Evolutionary conservation across 495 filamentous ascomycete species (phyloP).

Genomic region (Xylaria longipes): DNA sequence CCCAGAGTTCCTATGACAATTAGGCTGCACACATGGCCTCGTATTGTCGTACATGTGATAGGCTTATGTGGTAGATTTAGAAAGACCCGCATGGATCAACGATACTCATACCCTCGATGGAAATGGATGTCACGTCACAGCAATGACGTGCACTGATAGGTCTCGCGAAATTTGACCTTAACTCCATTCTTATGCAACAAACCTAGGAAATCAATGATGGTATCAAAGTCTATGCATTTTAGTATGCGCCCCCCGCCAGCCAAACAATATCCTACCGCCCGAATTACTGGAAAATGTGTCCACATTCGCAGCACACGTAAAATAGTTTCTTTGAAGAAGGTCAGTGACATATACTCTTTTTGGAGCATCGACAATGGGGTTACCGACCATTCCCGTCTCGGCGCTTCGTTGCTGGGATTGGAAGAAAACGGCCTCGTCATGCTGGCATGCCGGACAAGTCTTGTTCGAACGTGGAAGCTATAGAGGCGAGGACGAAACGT

Average conservation of each 20-base stretch:
- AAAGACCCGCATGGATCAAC: neutral
- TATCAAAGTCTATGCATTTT: conserved; percentile 29
- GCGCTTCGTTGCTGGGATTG: conserved; percentile 96
- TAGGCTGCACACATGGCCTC: neutral
- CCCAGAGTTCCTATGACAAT: conserved; percentile 17
- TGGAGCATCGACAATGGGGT: neutral
- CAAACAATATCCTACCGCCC: neutral
- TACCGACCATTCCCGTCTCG: conserved; percentile 95
- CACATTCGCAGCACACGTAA: conserved; percentile 93
- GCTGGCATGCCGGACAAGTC: conserved; percentile 80
- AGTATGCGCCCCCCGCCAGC: conserved; percentile 12
- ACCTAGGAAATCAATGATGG: conserved; percentile 26
- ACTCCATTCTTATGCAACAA: conserved; percentile 38
- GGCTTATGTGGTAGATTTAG: conserved; percentile 9
- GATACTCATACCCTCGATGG: neutral
- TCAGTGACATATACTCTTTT: conserved; percentile 35
- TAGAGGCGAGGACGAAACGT: conserved; percentile 48
- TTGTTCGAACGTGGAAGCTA: conserved; percentile 88
- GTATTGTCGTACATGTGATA: conserved; percentile 12
- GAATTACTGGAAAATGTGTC: conserved; percentile 75
- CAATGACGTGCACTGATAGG: neutral
- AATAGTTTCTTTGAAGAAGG: conserved; percentile 79
- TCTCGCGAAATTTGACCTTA: conserved; percentile 23
- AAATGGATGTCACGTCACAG: conserved; percentile 5
- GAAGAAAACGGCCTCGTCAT: conserved; percentile 93